Base-by-base conservation (phyloP, 805 yeast genomes). In the Zygosaccharomyces lentus region DNA sequence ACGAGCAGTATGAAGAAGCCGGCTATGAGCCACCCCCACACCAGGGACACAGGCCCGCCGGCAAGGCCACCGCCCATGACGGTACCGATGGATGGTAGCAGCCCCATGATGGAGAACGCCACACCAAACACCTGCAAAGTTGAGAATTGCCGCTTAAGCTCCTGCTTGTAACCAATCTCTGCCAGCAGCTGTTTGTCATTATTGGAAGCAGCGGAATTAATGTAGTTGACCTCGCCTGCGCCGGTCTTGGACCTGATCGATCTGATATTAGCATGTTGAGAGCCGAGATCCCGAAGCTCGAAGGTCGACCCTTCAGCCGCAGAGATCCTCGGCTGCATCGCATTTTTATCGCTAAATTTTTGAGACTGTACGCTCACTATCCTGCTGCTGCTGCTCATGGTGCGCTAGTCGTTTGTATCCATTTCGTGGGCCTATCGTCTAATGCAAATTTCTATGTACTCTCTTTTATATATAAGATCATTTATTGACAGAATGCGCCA, bases 11-110 rank as follows among this genome's bases (percentile, higher is more conserved):
- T 80, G 54, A 81, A 78, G 9, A 70, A 48, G 2, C 55, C 56
- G 26, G 86, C 73, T n/a, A 79, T 56, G 37, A 80, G 63, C 90
- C 91, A 84, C 38, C 87, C 84, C 90, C 90, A 84, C 2, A 82
- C 70, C 47, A 81, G 71, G 9, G 64, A 53, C 7, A 74, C 79
- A 0, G 86, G 80, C 4, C 89, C 89, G 0, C 83, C 79, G 26
- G 75, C 63, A 12, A 83, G 67, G 16, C 83, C 82, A 39, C 71
- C 70, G 9, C 69, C 69, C 29, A 81, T 58, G 23, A 75, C 71
- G 2, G 86, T 76, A 0, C 85, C 76, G 41, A 82, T 78, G 9
- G 83, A 76, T 0, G 86, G 86, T 34, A 82, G 66, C 38, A 83
- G 64, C 8, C 87, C 85, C 87, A 84, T 82, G 59, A 84, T 81